phyloP scores from a whole-genome alignment of 139 green algal genomes.

The Chlorella sp. region DNA sequence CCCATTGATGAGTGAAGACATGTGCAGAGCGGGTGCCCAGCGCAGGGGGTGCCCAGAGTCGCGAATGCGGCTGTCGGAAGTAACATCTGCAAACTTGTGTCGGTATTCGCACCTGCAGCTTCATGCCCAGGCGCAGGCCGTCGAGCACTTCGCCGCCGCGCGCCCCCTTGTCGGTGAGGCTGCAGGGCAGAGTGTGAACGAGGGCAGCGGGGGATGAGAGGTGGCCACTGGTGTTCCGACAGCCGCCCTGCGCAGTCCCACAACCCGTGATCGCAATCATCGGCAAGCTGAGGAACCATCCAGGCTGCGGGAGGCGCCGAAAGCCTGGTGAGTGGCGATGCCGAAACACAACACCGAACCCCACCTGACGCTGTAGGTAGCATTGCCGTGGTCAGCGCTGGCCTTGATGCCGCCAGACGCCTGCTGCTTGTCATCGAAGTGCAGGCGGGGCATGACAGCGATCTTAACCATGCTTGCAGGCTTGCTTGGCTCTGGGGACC shows the following conservation, averaged over 20 bases:
- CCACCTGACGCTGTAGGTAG: background rate
- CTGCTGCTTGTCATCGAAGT: slow-evolving; percentile 19
- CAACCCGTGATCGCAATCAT: no score
- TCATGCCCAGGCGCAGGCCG: slow-evolving; percentile 24
- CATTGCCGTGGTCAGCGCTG: background rate
- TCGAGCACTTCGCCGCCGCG: background rate
- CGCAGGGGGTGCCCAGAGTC: background rate
- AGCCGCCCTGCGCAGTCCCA: no score
- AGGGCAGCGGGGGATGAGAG: background rate
- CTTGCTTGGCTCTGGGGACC: background rate
- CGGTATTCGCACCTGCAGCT: background rate
- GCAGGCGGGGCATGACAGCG: background rate
- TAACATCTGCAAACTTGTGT: no score
- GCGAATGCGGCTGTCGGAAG: no score
- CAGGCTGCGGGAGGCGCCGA: background rate
- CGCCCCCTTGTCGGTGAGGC: background rate
- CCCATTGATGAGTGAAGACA: no score
- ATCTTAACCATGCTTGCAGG: background rate
- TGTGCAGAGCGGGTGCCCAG: background rate
- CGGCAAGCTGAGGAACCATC: no score
- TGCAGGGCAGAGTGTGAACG: background rate
- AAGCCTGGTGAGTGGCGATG: background rate
- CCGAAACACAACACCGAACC: no score
- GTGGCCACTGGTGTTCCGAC: no score
- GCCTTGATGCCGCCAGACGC: background rate